Conservation (phyloP, 306 rosid species). For the Quercus glauca region DNA sequence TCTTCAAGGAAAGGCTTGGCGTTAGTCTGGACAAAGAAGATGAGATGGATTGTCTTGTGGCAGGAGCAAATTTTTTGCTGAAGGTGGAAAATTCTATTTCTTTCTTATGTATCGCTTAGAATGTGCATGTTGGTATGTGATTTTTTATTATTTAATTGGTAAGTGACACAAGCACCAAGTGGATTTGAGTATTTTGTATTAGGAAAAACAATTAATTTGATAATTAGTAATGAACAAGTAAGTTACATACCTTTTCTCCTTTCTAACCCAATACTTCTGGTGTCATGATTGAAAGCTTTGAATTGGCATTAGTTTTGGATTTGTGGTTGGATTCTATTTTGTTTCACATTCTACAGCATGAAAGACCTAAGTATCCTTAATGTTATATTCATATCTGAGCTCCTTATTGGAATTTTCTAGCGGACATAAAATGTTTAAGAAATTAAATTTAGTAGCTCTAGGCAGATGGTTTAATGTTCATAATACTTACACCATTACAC, state of each 20-base stretch:
- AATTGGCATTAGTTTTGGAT: not conserved
- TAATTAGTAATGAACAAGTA: too few species aligned
- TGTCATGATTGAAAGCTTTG: not conserved
- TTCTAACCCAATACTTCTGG: too few species aligned
- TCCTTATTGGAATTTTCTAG: slow-evolving; percentile 5
- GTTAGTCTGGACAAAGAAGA: slow-evolving; percentile 98
- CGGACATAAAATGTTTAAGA: not conserved
- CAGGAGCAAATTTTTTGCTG: slow-evolving; percentile 96
- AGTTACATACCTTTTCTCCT: too few species aligned
- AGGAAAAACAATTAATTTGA: too few species aligned
- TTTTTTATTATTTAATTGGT: slow-evolving; percentile 6
- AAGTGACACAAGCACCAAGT: not conserved
- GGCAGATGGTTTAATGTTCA: not conserved
- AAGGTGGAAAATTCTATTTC: slow-evolving; percentile 61
- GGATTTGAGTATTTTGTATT: too few species aligned
- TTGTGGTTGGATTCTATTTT: not conserved
- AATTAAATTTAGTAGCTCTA: not conserved
- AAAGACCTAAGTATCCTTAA: not conserved
- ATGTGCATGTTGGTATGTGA: not conserved
- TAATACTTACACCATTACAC: not conserved
- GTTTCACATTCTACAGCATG: not conserved
- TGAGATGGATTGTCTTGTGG: slow-evolving; percentile 94
- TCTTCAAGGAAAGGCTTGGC: slow-evolving; percentile 96
- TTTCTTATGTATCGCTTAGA: slow-evolving; percentile 7
- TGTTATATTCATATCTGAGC: not conserved